phyloP scores from a whole-genome alignment of 2,329 filamentous ascomycete species.

The Fusarium protoensiforme region DNA sequence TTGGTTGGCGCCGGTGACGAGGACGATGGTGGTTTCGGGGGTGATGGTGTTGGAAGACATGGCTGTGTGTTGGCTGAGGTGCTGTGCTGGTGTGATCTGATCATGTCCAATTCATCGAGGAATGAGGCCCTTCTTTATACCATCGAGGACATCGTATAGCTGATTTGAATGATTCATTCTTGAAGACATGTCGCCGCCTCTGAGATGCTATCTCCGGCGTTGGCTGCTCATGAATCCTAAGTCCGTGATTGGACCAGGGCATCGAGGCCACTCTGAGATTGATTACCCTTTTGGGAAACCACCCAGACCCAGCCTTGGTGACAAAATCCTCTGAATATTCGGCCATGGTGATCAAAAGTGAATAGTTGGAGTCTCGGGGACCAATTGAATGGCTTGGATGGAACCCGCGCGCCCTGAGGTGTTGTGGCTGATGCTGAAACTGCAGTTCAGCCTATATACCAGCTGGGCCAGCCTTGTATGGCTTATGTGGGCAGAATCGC shows the following conservation, averaged over 20 bases:
- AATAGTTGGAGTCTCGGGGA: background rate
- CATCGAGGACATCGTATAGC: background rate
- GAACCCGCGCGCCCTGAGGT: background rate
- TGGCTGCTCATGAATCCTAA: slow-evolving; percentile 10
- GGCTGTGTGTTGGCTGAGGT: background rate
- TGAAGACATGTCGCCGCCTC: background rate
- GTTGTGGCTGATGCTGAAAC: background rate
- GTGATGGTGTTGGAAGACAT: slow-evolving; percentile 20
- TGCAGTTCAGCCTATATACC: background rate
- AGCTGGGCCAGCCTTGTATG: background rate
- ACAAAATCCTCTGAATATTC: background rate
- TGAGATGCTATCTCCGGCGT: slow-evolving; percentile 9
- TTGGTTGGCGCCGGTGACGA: slow-evolving; percentile 26
- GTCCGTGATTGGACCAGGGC: slow-evolving; percentile 26
- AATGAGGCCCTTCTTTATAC: slow-evolving; percentile 7
- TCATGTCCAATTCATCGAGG: background rate
- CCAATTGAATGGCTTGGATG: background rate
- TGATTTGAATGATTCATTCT: background rate
- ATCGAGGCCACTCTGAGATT: slow-evolving; percentile 26
- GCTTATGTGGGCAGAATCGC: background rate
- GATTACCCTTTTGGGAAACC: slow-evolving; percentile 26
- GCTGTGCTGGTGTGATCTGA: background rate
- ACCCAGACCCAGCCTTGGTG: background rate
- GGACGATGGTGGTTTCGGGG: slow-evolving; percentile 13
- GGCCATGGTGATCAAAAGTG: background rate